These are phyloP conservation scores for Trichoderma reesei DNA, from an alignment of 495 filamentous ascomycete species.

Conservation along the genomic window DNA sequence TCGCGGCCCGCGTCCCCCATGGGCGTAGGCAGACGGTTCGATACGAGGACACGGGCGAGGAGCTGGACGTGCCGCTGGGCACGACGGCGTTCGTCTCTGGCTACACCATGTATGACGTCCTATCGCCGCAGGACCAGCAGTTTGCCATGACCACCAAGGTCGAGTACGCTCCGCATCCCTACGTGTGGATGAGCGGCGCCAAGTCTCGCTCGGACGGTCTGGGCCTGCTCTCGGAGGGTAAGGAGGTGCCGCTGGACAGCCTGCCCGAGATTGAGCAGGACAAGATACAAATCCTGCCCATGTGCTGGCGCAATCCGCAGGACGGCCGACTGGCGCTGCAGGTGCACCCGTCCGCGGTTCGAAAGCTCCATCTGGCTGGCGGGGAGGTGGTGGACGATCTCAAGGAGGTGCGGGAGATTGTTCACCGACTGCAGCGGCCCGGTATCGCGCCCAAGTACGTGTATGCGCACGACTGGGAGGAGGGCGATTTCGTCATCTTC, in stretches of 20 bases:
- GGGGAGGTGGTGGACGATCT: constrained; percentile 58
- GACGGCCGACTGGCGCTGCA: constrained; percentile 59
- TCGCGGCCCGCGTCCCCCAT: constrained; percentile 56
- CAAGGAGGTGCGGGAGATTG: constrained; percentile 51
- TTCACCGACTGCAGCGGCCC: constrained; percentile 59
- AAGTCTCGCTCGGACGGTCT: constrained; percentile 56
- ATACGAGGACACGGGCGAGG: constrained; percentile 63
- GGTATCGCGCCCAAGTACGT: constrained; percentile 57
- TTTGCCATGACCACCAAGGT: constrained; percentile 54
- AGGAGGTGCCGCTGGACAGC: constrained; percentile 44
- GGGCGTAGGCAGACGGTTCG: constrained; percentile 54
- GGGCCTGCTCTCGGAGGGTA: constrained; percentile 51
- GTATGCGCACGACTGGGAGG: constrained; percentile 65
- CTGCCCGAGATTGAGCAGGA: constrained; percentile 53
- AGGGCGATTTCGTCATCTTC: constrained; percentile 64
- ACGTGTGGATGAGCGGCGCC: constrained; percentile 65
- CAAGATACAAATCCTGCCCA: constrained; percentile 59
- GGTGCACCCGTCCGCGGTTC: constrained; percentile 57
- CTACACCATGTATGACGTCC: constrained; percentile 52
- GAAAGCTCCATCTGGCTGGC: constrained; percentile 51
- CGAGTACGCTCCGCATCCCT: constrained; percentile 67
- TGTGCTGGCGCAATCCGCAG: constrained; percentile 63
- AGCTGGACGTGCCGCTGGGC: constrained; percentile 56
- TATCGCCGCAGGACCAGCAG: constrained; percentile 53
- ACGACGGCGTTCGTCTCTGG: constrained; percentile 68